Evolutionary conservation across 1,139 yeast species (phyloP), one percentile per base, ranked within the genome.

Genomic region (Zygotorulaspora mrakii): DNA sequence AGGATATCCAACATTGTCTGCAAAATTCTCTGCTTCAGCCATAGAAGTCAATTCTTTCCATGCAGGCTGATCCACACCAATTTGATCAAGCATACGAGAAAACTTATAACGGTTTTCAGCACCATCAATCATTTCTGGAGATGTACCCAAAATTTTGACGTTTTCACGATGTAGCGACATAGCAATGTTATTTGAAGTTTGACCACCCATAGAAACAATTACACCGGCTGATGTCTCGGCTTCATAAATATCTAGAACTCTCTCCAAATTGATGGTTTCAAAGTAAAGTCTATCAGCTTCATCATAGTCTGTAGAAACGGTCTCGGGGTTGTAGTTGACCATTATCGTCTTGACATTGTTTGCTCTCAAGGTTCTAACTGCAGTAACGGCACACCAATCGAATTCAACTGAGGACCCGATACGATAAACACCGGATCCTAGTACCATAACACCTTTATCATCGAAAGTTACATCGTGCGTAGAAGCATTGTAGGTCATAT

Each of bases 81-180:
- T 91, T 57, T 79, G 79, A 68, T 91, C 98, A 71, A 91, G 76
- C 94, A 91, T 89, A 70, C 96, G 85, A 37, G 96, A 87, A 73
- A 91, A 91, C 71, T 91, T 94, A 76, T 88, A 89, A 71, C 98
- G 79, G 69, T 91, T 89, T 72, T 91, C 98, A 51, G 98, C 98
- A 50, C 94, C 82, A 64, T 91, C 98, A 66, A 91, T 91, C 95
- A 87, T 88, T 67, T 87, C 96, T 46, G 98, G 98, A 29, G 95
- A 83, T 37, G 98, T 91, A 68, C 98, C 98, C 57, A 91, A 73
- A 52, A 91, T 85, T 72, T 89, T 91, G 55, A 88, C 96, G 62
- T 87, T 87, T 70, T 89, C 95, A 68, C 96, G 83, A 69, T 89
- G 91, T 59, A 91, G 74, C 48, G 89, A 81, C 64, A 91, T 75